A percentile compares a stretch with the other conserved stretches of the same genome.
Conservation (phyloP, 129 eudicot genomes). For the Tanacetum coccineum region DNA sequence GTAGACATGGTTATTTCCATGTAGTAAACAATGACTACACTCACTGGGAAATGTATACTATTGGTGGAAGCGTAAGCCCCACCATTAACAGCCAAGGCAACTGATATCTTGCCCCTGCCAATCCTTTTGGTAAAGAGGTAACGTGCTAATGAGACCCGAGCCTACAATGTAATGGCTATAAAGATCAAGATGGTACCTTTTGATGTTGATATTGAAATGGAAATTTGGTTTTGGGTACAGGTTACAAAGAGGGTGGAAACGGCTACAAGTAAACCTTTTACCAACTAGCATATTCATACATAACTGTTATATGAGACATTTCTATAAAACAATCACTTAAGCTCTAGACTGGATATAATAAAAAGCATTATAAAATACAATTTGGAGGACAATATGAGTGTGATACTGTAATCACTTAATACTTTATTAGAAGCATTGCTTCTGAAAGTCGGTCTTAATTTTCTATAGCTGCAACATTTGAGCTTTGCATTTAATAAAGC, state of each 20-base stretch:
- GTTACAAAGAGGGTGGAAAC: slow-evolving; percentile 77
- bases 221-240: slow-evolving; percentile 24
- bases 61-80: slow-evolving; percentile 81
- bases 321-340: too few relatives aligned
- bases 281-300: too few relatives aligned
- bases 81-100: slow-evolving; percentile 87
- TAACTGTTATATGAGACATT: too few relatives aligned
- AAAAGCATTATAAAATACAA: too few relatives aligned
- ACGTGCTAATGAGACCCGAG: neutral
- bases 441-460: too few relatives aligned
- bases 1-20: slow-evolving; percentile 86
- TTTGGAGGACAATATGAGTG: too few relatives aligned
- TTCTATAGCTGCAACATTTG: too few relatives aligned
- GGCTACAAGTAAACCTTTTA: slow-evolving; percentile 23
- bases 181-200: neutral
- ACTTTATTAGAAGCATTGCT: too few relatives aligned
- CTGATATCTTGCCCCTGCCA: slow-evolving; percentile 69
- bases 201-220: slow-evolving; percentile 4
- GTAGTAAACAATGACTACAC: slow-evolving; percentile 93
- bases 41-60: slow-evolving; percentile 94
- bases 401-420: too few relatives aligned
- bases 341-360: too few relatives aligned
- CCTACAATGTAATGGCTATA: neutral
- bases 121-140: slow-evolving; percentile 79
- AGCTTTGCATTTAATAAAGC: too few relatives aligned